phyloP scores from a whole-genome alignment of 2,329 filamentous ascomycete genomes.

The Claviceps quebecensis region DNA sequence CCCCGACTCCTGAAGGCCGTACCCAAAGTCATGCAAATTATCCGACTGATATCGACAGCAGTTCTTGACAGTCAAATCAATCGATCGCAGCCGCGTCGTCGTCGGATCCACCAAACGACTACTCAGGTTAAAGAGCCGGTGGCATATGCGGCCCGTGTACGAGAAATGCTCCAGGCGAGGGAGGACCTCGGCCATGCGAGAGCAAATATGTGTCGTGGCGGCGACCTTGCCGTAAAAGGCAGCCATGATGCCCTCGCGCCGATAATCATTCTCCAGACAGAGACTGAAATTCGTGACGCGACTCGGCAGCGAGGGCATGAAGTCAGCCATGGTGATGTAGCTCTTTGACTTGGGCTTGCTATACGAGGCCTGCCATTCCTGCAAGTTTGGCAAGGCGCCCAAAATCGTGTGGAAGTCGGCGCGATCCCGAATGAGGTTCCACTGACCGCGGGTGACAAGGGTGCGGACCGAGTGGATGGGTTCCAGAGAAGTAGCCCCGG shows the following conservation, averaged over 20 bases:
- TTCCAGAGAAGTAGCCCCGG: constrained; percentile 10
- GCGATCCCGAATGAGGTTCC: constrained; percentile 56
- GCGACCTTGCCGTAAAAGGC: constrained; percentile 47
- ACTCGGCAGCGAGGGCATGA: constrained; percentile 42
- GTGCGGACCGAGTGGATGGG: constrained; percentile 42
- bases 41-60: constrained; percentile 44
- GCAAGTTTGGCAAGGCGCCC: constrained; percentile 49
- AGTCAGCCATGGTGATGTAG: constrained; percentile 54
- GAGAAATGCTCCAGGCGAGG: constrained; percentile 52
- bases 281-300: constrained; percentile 51
- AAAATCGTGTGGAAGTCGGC: constrained; percentile 50
- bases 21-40: constrained; percentile 38
- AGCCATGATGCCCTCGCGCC: constrained; percentile 46
- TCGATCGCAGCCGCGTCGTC: constrained; percentile 42
- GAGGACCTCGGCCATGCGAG: constrained; percentile 44
- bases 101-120: constrained; percentile 34
- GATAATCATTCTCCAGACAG: constrained; percentile 58
- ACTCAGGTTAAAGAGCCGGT: constrained; percentile 49
- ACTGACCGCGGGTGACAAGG: constrained; percentile 60
- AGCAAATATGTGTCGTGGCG: constrained; percentile 50
- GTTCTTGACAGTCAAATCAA: constrained; percentile 62
- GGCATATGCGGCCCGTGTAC: constrained; percentile 60
- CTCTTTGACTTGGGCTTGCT: constrained; percentile 62
- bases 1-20: constrained; percentile 22
- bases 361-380: constrained; percentile 48